These are phyloP conservation scores for Lachnellula cervina DNA, from an alignment of 2,329 filamentous ascomycete genomes.

Conservation along the genomic window DNA sequence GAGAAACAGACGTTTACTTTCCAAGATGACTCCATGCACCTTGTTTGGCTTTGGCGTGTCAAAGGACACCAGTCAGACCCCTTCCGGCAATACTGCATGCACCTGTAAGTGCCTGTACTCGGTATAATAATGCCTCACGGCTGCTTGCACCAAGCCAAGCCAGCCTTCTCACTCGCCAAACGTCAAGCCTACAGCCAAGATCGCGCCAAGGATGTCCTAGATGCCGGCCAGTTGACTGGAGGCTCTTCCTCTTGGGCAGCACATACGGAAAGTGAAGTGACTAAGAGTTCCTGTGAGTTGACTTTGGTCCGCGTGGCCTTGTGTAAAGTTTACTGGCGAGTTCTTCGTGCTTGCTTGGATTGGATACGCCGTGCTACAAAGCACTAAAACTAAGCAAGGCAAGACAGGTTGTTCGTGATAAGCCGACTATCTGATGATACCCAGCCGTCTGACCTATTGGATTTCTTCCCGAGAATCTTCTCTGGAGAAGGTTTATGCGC, in stretches of 20 bases:
- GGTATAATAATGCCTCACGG: not conserved
- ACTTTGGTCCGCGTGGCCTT: not conserved
- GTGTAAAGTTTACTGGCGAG: not conserved
- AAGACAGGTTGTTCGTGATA: not conserved
- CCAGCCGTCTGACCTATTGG: not conserved
- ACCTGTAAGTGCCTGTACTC: too few species aligned
- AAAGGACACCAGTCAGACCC: not conserved
- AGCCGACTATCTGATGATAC: not conserved
- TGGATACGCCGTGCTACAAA: not conserved
- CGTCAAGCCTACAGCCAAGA: not conserved
- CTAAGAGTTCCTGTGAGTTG: not conserved
- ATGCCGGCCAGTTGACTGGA: not conserved
- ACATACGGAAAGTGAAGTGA: not conserved
- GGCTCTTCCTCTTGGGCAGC: not conserved
- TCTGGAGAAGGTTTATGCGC: not conserved
- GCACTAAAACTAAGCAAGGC: too few species aligned
- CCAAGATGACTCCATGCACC: not conserved
- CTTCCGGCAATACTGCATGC: not conserved
- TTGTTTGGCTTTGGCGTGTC: too few species aligned
- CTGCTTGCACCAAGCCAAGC: not conserved
- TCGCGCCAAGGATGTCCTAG: not conserved
- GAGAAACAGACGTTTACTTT: not conserved
- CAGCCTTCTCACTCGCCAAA: conserved; percentile 7
- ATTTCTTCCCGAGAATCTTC: not conserved
- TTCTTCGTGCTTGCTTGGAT: not conserved